Evolutionary conservation across 1,284 basidiomycete species (phyloP).

Genomic region (Ustilago loliicola): DNA sequence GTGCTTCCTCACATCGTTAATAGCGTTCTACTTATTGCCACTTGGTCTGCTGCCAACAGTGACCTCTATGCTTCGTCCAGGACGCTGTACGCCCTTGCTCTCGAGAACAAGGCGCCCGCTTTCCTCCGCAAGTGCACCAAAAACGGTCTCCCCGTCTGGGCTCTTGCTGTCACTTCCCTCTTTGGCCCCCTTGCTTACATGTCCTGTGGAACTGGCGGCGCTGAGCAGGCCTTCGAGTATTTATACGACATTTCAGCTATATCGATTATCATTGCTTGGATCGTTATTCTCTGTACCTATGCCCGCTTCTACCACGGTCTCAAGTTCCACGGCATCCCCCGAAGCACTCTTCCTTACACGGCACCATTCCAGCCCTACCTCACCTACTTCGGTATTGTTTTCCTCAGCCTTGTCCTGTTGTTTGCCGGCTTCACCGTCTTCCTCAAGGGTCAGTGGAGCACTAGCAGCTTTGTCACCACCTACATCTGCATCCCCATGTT

Average conservation of each 20-base stretch:
- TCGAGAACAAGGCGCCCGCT: conserved; percentile 80
- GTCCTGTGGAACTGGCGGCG: conserved; percentile 72
- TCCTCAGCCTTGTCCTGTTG: conserved; percentile 54
- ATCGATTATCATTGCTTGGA: conserved; percentile 82
- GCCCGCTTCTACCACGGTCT: conserved; percentile 80
- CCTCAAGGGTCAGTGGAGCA: conserved; percentile 59
- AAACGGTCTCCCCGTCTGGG: conserved; percentile 81
- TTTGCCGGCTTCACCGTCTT: conserved; percentile 72
- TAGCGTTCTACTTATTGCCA: conserved; percentile 80
- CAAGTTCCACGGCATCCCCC: conserved; percentile 76
- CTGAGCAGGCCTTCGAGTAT: conserved; percentile 76
- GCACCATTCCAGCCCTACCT: conserved; percentile 71
- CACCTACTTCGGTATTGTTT: conserved; percentile 53
- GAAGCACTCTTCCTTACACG: conserved; percentile 74
- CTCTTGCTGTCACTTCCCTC: conserved; percentile 77
- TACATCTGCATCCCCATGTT: conserved; percentile 82
- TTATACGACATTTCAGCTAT: conserved; percentile 77
- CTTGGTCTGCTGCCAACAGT: conserved; percentile 86
- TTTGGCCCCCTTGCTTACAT: conserved; percentile 80
- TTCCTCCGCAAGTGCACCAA: conserved; percentile 79
- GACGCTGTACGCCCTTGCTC: conserved; percentile 79
- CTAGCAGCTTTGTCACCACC: conserved; percentile 82
- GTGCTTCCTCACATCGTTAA: conserved; percentile 76
- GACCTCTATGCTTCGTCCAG: conserved; percentile 86
- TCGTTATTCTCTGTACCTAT: conserved; percentile 82